Conservation (phyloP, 345 rosid species). For the Corymbia maculata region DNA sequence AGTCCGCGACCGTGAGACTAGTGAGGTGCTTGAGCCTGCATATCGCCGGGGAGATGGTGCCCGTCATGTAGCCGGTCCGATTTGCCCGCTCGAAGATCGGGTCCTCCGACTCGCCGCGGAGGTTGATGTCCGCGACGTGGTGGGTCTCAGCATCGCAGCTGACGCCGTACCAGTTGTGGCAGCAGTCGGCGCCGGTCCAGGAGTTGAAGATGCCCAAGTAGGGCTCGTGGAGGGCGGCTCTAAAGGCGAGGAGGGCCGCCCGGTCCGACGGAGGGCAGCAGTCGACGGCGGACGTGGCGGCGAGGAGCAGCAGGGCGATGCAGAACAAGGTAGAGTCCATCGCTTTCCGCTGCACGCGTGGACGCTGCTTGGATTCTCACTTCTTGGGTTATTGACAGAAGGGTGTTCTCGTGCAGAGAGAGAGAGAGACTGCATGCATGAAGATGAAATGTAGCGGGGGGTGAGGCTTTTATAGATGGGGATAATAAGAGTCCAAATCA, state of each 20-base stretch:
- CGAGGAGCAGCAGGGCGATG: not conserved
- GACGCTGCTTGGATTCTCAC: not conserved
- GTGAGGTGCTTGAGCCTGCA: slow-evolving; percentile 62
- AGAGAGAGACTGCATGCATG: not conserved
- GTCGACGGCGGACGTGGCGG: slow-evolving; percentile 1
- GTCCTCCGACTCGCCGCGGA: slow-evolving; percentile 84
- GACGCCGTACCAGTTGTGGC: slow-evolving; percentile 35
- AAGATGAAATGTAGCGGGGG: not conserved
- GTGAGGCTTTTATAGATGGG: not conserved
- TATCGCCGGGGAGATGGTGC: slow-evolving; percentile 47
- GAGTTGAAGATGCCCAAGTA: slow-evolving; percentile 27
- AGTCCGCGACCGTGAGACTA: slow-evolving; percentile 63
- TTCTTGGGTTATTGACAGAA: not conserved
- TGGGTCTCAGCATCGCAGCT: slow-evolving; percentile 26
- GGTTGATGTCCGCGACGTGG: slow-evolving; percentile 27
- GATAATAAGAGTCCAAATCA: not conserved
- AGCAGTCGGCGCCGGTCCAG: slow-evolving; percentile 32
- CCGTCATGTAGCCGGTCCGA: slow-evolving; percentile 77
- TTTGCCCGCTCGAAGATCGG: slow-evolving; percentile 57
- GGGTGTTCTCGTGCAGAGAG: not conserved
- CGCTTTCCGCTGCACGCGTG: not conserved
- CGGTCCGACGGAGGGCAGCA: slow-evolving; percentile 28
- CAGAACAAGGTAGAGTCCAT: not conserved
- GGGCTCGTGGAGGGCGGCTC: slow-evolving; percentile 22
- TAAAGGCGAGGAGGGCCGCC: slow-evolving; percentile 17